phyloP scores from a whole-genome alignment of 2,329 filamentous ascomycete species.

The Rhinocladiella mackenziei region DNA sequence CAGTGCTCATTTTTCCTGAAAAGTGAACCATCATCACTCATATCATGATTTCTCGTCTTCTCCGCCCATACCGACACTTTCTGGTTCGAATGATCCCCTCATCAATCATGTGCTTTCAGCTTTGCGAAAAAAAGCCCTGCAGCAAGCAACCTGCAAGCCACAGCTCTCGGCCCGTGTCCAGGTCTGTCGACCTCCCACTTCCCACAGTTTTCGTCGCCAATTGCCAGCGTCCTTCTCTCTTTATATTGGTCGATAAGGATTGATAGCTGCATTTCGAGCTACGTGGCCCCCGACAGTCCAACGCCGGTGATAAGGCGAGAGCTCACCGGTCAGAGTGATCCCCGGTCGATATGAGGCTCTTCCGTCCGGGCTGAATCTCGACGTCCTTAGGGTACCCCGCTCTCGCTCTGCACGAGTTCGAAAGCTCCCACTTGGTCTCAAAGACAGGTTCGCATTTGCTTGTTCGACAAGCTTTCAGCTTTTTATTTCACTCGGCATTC shows the following conservation, averaged over 20 bases:
- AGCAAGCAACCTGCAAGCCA: constrained; percentile 23
- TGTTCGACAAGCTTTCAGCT: too few relatives aligned
- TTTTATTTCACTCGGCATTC: too few relatives aligned
- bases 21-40: neutral
- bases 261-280: constrained; percentile 8
- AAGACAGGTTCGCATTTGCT: too few relatives aligned
- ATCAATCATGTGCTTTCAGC: constrained; percentile 10
- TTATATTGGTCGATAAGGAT: constrained; percentile 18
- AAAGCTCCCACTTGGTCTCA: constrained; percentile 7
- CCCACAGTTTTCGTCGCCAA: neutral
- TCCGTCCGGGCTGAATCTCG: constrained; percentile 5
- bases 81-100: neutral
- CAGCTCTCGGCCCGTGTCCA: constrained; percentile 11
- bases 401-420: constrained; percentile 8
- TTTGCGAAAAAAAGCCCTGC: constrained; percentile 15
- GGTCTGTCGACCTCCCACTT: constrained; percentile 2
- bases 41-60: neutral
- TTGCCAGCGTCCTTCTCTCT: constrained; percentile 1
- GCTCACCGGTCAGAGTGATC: constrained; percentile 13
- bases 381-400: constrained; percentile 14
- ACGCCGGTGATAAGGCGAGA: constrained; percentile 1
- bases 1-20: too few relatives aligned
- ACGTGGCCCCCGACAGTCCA: constrained; percentile 7
- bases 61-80: neutral
- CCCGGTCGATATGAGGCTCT: constrained; percentile 18